Evolutionary conservation across 2,329 filamentous ascomycete genomes (phyloP), one percentile per base, ranked within the genome.

Genomic region (Apiospora arundinis): DNA sequence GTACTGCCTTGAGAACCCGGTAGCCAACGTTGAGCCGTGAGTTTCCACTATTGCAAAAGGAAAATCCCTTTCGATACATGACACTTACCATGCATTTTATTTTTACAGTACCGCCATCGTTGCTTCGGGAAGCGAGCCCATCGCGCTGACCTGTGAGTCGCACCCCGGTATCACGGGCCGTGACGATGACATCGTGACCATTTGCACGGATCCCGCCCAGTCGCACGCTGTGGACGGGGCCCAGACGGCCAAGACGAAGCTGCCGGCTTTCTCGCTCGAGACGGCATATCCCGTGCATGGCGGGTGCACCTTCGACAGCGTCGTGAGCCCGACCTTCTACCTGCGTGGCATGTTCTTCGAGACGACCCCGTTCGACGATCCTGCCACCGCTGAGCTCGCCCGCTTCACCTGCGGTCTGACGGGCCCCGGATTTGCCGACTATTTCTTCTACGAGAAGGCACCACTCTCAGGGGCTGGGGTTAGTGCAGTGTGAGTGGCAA

Each of bases 261-360:
- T 63, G 18, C 56, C 56, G 18, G 56, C 32, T 28, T 63, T 63
- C 32, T n/a, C 56, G 32, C 56, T 63, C 28, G 32, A 63, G 28
- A 63, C 56, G 21, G 56, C 56, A 3, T 63, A 63, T 32, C 56
- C 52, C 9, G 32, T 14, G 18, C 32, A 40, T 8, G 52, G 56
- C 9, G 56, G 56, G 1, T 63, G 56, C 56, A 63, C 56, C 56
- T 40, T n/a, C 32, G 56, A 63, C 32, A 63, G 56, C 56, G 56
- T 63, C 56, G 56, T 63, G 32, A 63, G 56, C 56, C 56, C 56
- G 32, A 63, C 56, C 18, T 63, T 63, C 9, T 63, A 63, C 56
- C 37, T 63, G 56, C 56, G 56, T 18, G 56, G 56, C 32, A 63
- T 63, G 56, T 63, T 40, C 56, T 63, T 63, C 56, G 56, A 63